Conservation (phyloP, 257 asterid genomes). For the Lycium ferocissimum region DNA sequence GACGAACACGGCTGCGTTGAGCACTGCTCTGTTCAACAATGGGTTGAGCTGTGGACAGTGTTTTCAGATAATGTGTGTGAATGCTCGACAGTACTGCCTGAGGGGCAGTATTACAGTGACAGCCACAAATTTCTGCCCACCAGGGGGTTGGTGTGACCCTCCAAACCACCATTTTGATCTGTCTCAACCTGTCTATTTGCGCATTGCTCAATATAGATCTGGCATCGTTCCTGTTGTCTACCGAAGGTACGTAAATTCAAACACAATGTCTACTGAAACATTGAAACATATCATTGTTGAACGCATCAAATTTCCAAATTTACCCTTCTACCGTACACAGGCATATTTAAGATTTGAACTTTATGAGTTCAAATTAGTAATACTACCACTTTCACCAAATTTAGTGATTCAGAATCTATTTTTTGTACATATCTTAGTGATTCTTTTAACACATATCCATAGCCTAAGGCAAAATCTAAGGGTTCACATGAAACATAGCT, state of each 20-base stretch:
- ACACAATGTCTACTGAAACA: neutral
- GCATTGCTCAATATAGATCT: constrained; percentile 77
- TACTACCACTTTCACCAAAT: too few relatives aligned
- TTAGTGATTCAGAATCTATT: too few relatives aligned
- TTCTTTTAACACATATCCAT: too few relatives aligned
- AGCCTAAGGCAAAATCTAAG: too few relatives aligned
- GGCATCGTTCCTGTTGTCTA: constrained; percentile 88
- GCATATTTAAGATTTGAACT: too few relatives aligned
- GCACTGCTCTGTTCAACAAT: constrained; percentile 78
- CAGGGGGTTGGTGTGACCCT: constrained; percentile 94
- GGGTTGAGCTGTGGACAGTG: constrained; percentile 88
- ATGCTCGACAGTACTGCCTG: constrained; percentile 63
- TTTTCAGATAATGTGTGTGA: constrained; percentile 68
- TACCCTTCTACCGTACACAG: neutral
- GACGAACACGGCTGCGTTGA: constrained; percentile 80
- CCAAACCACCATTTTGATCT: constrained; percentile 95
- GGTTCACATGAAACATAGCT: too few relatives aligned
- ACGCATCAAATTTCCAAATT: neutral
- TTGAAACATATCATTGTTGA: neutral
- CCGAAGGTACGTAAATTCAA: constrained; percentile 53
- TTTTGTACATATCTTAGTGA: too few relatives aligned
- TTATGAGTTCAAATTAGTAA: too few relatives aligned
- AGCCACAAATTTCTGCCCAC: constrained; percentile 96
- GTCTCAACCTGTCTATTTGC: constrained; percentile 73
- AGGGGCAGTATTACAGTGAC: constrained; percentile 76